Evolutionary conservation across 1,284 basidiomycete species (phyloP).

Genomic region (Pyrrhoderma noxium): DNA sequence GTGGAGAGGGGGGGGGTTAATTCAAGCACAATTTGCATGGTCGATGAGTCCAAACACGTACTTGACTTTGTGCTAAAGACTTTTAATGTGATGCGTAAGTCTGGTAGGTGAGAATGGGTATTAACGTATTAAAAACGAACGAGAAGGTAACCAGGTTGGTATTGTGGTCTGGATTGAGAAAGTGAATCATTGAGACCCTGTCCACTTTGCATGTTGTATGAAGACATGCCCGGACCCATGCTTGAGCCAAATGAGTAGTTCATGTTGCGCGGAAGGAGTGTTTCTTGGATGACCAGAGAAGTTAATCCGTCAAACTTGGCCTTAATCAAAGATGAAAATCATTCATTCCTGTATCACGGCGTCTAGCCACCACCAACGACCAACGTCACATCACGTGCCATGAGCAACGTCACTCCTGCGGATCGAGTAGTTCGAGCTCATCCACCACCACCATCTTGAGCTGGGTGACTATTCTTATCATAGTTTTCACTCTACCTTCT

Average conservation of each 20-base stretch:
- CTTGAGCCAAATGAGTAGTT: background rate
- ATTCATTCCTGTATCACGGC: no score
- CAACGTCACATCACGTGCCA: no score
- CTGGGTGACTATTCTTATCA: no score
- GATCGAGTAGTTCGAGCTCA: no score
- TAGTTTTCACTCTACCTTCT: no score
- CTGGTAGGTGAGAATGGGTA: background rate
- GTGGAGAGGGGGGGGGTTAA: constrained; percentile 9
- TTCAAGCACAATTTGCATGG: background rate
- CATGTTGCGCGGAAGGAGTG: no score
- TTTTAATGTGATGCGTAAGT: constrained; percentile 22
- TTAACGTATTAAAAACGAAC: constrained; percentile 31
- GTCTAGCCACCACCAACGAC: no score
- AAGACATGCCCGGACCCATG: background rate
- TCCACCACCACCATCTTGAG: no score
- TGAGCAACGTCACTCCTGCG: no score
- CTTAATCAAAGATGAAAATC: no score
- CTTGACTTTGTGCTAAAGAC: constrained; percentile 56
- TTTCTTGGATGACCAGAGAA: no score
- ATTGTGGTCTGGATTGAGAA: constrained; percentile 61
- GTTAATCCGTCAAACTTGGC: no score
- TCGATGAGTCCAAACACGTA: constrained; percentile 24
- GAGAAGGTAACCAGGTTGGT: constrained; percentile 71
- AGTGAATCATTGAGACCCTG: constrained; percentile 39
- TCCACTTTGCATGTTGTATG: background rate